phyloP scores from a whole-genome alignment of 2,329 filamentous ascomycete species.

The Colletotrichum navitas region DNA sequence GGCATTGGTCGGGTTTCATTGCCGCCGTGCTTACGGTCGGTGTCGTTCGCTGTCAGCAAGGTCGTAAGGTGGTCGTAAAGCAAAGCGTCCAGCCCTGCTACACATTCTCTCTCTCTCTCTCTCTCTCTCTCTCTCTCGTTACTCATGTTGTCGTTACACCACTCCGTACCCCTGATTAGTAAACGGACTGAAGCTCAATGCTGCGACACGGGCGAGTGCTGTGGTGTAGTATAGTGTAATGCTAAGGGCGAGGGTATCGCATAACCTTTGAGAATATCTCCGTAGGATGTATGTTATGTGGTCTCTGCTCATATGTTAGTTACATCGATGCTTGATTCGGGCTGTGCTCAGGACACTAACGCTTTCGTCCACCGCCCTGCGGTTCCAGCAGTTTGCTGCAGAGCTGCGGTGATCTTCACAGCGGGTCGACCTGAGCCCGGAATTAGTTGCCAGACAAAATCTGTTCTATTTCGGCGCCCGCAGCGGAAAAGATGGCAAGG shows the following conservation, averaged over 20 bases:
- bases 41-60: background rate
- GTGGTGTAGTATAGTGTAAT: background rate
- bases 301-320: constrained; percentile 24
- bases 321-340: constrained; percentile 25
- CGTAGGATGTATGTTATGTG: background rate
- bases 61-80: background rate
- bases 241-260: background rate
- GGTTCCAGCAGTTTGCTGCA: constrained; percentile 24
- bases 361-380: constrained; percentile 18
- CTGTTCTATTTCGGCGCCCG: constrained; percentile 1
- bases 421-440: background rate
- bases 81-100: background rate
- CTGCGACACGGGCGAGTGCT: background rate
- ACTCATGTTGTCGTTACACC: background rate
- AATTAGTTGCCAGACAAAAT: constrained; percentile 10
- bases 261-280: background rate
- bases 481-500: background rate
- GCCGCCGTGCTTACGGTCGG: background rate
- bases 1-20: constrained; percentile 11
- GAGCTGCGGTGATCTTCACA: constrained; percentile 32
- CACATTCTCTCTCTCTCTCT: background rate
- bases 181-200: constrained; percentile 10
- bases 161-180: background rate
- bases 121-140: background rate
- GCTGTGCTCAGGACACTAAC: constrained; percentile 25